A percentile compares a stretch with the other conserved stretches of the same genome.
These are phyloP conservation scores for Knoxdaviesia capensis DNA, from an alignment of 2,329 filamentous ascomycete genomes.

Conservation along the genomic window DNA sequence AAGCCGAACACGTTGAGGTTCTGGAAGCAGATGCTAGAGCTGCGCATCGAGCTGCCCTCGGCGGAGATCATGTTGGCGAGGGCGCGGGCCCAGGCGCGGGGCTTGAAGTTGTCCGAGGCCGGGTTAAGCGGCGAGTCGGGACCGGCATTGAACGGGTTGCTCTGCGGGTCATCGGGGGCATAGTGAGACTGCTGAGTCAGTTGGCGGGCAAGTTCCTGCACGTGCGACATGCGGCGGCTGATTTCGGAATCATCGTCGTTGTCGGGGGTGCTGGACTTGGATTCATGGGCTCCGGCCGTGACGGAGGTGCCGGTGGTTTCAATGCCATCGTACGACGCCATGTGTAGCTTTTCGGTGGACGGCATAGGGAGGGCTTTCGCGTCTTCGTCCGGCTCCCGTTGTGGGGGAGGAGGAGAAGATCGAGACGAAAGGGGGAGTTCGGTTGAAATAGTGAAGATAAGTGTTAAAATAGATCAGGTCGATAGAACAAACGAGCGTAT, in stretches of 20 bases:
- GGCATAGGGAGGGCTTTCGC: slow-evolving; percentile 9
- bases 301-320: slow-evolving; percentile 16
- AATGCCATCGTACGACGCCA: slow-evolving; percentile 9
- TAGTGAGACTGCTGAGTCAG: slow-evolving; percentile 27
- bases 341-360: slow-evolving; percentile 4
- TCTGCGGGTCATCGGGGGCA: slow-evolving; percentile 8
- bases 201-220: slow-evolving; percentile 33
- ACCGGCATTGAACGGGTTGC: slow-evolving; percentile 29
- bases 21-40: slow-evolving; percentile 43
- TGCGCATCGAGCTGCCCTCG: slow-evolving; percentile 35
- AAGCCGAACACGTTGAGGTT: slow-evolving; percentile 50
- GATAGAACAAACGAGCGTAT: too few relatives aligned
- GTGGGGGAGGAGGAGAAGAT: slow-evolving; percentile 2
- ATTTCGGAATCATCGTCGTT: slow-evolving; percentile 22
- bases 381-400: slow-evolving; percentile 9
- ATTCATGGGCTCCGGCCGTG: slow-evolving; percentile 10
- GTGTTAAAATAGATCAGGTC: too few relatives aligned
- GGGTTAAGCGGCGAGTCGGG: slow-evolving; percentile 33
- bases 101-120: slow-evolving; percentile 29
- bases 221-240: slow-evolving; percentile 27
- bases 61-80: slow-evolving; percentile 29
- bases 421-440: not conserved
- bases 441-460: not conserved
- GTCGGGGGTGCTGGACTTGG: slow-evolving; percentile 11
- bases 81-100: slow-evolving; percentile 38